A percentile compares a stretch with the other conserved stretches of the same genome.
phyloP scores from a whole-genome alignment of 179 eudicot species.

The Sideroxylon spinosum region DNA sequence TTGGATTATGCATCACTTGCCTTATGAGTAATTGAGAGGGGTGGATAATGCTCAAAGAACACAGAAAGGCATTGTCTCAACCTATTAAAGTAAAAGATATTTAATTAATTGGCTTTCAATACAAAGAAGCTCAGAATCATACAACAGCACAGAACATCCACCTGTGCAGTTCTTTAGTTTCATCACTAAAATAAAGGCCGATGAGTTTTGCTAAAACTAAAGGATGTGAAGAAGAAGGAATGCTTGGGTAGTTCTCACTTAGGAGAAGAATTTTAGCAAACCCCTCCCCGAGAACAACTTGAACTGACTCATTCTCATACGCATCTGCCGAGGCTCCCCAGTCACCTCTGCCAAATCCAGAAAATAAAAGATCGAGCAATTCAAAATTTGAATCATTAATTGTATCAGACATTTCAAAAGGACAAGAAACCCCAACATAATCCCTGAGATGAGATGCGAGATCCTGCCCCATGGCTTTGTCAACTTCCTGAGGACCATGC shows the following conservation, averaged over 20 bases:
- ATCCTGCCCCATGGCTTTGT: slow-evolving; percentile 53
- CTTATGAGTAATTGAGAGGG: slow-evolving; percentile 72
- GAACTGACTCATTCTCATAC: slow-evolving; percentile 68
- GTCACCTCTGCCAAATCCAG: slow-evolving; percentile 49
- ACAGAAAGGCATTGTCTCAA: slow-evolving; percentile 89
- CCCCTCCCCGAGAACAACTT: slow-evolving; percentile 80
- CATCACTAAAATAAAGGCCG: slow-evolving; percentile 57
- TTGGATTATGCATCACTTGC: slow-evolving; percentile 31
- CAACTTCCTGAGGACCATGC: slow-evolving; percentile 90
- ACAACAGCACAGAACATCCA: slow-evolving; percentile 21
- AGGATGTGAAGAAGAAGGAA: slow-evolving; percentile 54
- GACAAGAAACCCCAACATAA: slow-evolving; percentile 15
- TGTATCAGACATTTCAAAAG: slow-evolving; percentile 32
- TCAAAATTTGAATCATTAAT: slow-evolving; percentile 39
- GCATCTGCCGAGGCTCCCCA: slow-evolving; percentile 27
- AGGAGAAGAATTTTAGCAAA: slow-evolving; percentile 89
- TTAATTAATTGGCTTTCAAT: neutral
- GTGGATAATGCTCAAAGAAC: slow-evolving; percentile 95
- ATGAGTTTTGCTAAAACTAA: slow-evolving; percentile 63
- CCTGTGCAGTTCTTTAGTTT: slow-evolving; percentile 60
- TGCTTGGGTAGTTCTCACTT: slow-evolving; percentile 70
- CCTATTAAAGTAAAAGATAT: slow-evolving; percentile 31
- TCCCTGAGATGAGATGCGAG: slow-evolving; percentile 41
- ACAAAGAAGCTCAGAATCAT: slow-evolving; percentile 5
- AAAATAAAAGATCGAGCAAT: slow-evolving; percentile 56